Percentiles rank a stretch among this genome's conserved stretches.
Conservation (phyloP, 1,139 yeast genomes). For the Blastobotrys petasosporus region DNA sequence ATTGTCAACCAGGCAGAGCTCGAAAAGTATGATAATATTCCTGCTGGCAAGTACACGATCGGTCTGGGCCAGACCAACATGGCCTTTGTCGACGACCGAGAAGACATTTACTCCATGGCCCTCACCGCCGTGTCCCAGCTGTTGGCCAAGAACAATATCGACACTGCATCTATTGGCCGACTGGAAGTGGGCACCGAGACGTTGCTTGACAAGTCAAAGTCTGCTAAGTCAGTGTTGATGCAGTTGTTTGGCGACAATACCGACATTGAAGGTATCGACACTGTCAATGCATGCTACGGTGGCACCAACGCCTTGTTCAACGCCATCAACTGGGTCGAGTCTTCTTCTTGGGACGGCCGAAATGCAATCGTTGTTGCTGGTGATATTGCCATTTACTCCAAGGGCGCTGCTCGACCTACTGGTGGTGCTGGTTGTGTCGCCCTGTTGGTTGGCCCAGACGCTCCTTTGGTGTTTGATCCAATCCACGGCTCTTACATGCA, state of each 20-base stretch:
- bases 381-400: conserved; percentile 94
- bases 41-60: conserved; percentile 95
- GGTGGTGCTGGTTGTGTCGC: conserved; percentile 99
- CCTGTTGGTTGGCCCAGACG: conserved; percentile 91
- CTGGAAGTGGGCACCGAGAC: conserved; percentile 99
- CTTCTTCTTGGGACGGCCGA: conserved; percentile 97
- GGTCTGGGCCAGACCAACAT: conserved; percentile 98
- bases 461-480: conserved; percentile 88
- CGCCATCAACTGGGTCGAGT: conserved; percentile 93
- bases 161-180: conserved; percentile 79
- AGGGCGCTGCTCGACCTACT: conserved; percentile 98
- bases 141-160: conserved; percentile 74
- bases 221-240: conserved; percentile 93
- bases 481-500: conserved; percentile 90
- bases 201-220: conserved; percentile 90
- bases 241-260: conserved; percentile 76
- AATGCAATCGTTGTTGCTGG: conserved; percentile 96
- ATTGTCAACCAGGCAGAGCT: conserved; percentile 78
- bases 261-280: conserved; percentile 95
- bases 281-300: conserved; percentile 97
- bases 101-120: conserved; percentile 89
- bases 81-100: conserved; percentile 96
- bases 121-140: conserved; percentile 77
- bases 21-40: conserved; percentile 77
- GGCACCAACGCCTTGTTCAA: conserved; percentile 95